phyloP scores from a whole-genome alignment of 2,329 filamentous ascomycete genomes.

The Colletotrichum incanum region DNA sequence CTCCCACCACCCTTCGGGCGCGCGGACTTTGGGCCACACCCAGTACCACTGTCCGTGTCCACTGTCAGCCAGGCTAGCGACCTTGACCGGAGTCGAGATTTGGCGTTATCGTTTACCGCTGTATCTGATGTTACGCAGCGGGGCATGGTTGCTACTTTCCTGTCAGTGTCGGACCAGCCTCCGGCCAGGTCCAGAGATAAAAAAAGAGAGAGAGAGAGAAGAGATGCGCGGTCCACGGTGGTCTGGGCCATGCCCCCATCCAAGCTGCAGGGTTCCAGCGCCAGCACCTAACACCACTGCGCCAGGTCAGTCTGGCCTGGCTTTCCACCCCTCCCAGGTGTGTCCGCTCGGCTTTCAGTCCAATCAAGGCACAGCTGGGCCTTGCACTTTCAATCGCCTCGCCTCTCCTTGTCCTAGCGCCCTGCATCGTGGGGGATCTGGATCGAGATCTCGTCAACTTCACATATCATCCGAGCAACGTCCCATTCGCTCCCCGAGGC shows the following conservation, averaged over 20 bases:
- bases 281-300: not conserved
- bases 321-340: slow-evolving; percentile 7
- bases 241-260: slow-evolving; percentile 22
- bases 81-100: not conserved
- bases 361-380: slow-evolving; percentile 5
- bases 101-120: slow-evolving; percentile 2
- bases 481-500: slow-evolving; percentile 11
- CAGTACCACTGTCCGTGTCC: not conserved
- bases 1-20: not conserved
- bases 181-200: not conserved
- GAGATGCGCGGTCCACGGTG: not conserved
- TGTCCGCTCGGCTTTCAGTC: not conserved
- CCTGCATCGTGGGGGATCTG: slow-evolving; percentile 39
- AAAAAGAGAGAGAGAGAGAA: not conserved
- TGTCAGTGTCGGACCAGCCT: slow-evolving; percentile 6
- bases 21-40: not conserved
- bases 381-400: slow-evolving; percentile 7
- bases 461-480: slow-evolving; percentile 21
- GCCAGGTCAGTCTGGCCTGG: not conserved
- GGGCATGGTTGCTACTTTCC: slow-evolving; percentile 2
- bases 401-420: slow-evolving; percentile 21
- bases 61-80: not conserved
- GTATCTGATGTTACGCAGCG: slow-evolving; percentile 16
- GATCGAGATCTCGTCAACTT: slow-evolving; percentile 30
- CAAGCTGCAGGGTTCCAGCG: slow-evolving; percentile 12